Base-by-base conservation (phyloP, 495 filamentous ascomycete genomes). In the Emericellopsis terricola region DNA sequence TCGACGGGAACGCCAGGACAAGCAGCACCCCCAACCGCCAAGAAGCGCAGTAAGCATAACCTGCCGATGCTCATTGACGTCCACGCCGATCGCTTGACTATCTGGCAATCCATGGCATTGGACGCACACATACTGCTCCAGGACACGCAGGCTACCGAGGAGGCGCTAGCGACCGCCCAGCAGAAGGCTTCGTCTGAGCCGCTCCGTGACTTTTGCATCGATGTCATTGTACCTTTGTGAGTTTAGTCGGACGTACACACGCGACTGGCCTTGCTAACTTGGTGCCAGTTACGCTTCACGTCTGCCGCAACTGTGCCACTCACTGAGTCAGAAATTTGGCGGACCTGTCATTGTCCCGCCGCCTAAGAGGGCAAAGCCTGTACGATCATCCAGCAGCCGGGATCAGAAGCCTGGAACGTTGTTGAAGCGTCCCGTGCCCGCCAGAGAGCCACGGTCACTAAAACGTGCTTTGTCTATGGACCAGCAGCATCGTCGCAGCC, bases 201-300 rank as follows among this genome's bases (percentile, higher is more conserved):
- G 14, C 38, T 62, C 8, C 53, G 56, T 32, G 61, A 85, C 48
- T 97, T 94, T 45, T 96, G 84, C 50, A 68, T 85, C 2, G 87
- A 96, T 52, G 82, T 97, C 33, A 76, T 97, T 45, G 57, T 91
- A 26, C 87, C 89, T 29, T 96, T 97, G 73, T 80, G 63, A 69
- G 71, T 55, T 15, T 23, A 19, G n/a, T n/a, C n/a, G n/a, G n/a
- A n/a, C n/a, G n/a, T 16, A 8, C 33, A n/a, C 13, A 13, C 15
- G 2, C 8, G n/a, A 2, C 4, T 24, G 20, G 13, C 17, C 7
- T 16, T 33, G 7, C 31, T 37, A 24, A 38, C 45, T 49, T 31
- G 40, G 47, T 26, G 15, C n/a, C 38, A 76, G 75, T 60, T 97
- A 91, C 46, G 73, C 74, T 23, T 69, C 82, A 9, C 76, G 86